Base-by-base conservation (phyloP, 352 stramenopile genomes). In the Globisporangium middletonii region DNA sequence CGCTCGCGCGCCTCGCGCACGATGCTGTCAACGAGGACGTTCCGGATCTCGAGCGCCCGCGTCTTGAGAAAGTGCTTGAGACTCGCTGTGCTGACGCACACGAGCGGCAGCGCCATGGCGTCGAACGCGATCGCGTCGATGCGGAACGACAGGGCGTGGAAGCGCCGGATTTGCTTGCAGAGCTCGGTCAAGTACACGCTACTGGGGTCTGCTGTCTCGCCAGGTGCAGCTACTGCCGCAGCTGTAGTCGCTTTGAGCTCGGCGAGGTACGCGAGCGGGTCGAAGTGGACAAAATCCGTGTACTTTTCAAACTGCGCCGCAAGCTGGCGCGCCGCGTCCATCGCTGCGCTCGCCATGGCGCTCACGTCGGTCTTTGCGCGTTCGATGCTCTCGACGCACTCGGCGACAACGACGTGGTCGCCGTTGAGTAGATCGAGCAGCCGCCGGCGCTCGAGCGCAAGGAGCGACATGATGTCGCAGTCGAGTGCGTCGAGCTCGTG, bases 391-490 rank as follows among this genome's bases (percentile, higher is more conserved):
- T 83, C 59, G 0, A 86, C 42, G 38, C 83, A 77, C 28, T 82
- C 73, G 0, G 64, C 53, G 11, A 89, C 67, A 8, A 89, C 83
- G 0, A 63, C 55, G 9, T 50, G 51, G 28, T 81, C 69, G 1
- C 71, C 61, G 3, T 77, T 66, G 16, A 56, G 35, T 12, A 93
- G 62, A 54, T 88, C 71, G 0, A 95, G 66, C 4, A 95, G 49
- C 4, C 73, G 79, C 0, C 63, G 59, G 15, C 71, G 69, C 3
- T 88, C 77, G 2, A 98, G 76, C 6, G 77, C 71, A 11, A 98
- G 68, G 16, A 97, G 67, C 7, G 82, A 95, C 79, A 97, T 88
- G 27, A 97, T 80, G 48, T 98, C 92, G 54, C 74, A 80, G 64
- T 98, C 92, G 27, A 97, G 78, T 16, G 77, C 69, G 51, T 92